A percentile compares a stretch with the other conserved stretches of the same genome.
phyloP scores from a whole-genome alignment of 1,284 basidiomycete genomes.

The Tranzscheliella williamsii region DNA sequence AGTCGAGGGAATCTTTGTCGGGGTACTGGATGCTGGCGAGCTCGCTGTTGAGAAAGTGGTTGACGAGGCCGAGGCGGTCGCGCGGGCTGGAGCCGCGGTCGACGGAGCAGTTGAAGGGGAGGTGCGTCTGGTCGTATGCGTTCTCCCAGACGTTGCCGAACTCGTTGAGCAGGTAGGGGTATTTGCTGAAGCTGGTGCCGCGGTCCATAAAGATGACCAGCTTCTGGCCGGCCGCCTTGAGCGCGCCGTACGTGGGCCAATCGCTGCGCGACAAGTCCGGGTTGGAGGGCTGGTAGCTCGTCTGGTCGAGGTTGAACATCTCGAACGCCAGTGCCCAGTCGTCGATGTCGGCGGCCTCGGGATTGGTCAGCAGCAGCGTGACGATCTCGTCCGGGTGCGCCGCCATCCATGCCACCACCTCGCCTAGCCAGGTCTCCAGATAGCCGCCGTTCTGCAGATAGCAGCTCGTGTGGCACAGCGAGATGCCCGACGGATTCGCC shows the following conservation, averaged over 20 bases:
- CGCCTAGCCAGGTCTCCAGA: constrained; percentile 72
- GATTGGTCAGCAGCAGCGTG: constrained; percentile 45
- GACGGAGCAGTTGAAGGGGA: constrained; percentile 78
- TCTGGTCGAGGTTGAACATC: constrained; percentile 69
- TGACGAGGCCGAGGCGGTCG: constrained; percentile 68
- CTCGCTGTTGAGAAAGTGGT: constrained; percentile 66
- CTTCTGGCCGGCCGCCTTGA: constrained; percentile 76
- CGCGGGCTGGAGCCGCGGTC: constrained; percentile 64
- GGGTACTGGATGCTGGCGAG: constrained; percentile 69
- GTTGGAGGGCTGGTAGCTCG: constrained; percentile 67
- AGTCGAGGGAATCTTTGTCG: constrained; percentile 68
- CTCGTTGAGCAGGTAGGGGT: constrained; percentile 86
- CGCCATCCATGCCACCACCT: constrained; percentile 81
- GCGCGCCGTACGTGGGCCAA: constrained; percentile 82
- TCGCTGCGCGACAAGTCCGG: constrained; percentile 64
- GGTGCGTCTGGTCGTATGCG: constrained; percentile 75
- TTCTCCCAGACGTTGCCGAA: constrained; percentile 92
- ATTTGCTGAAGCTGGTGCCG: constrained; percentile 70
- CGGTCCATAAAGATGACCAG: constrained; percentile 82
- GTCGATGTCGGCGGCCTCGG: constrained; percentile 22
- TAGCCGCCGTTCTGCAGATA: constrained; percentile 40
- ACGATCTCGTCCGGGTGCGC: constrained; percentile 79
- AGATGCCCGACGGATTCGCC: constrained; percentile 6
- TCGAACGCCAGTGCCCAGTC: constrained; percentile 67
- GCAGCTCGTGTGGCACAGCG: constrained; percentile 21